Percentiles rank a stretch among this genome's conserved stretches.
Conservation (phyloP, 768 basidiomycete genomes). For the Neoboletus subvelutipes region DNA sequence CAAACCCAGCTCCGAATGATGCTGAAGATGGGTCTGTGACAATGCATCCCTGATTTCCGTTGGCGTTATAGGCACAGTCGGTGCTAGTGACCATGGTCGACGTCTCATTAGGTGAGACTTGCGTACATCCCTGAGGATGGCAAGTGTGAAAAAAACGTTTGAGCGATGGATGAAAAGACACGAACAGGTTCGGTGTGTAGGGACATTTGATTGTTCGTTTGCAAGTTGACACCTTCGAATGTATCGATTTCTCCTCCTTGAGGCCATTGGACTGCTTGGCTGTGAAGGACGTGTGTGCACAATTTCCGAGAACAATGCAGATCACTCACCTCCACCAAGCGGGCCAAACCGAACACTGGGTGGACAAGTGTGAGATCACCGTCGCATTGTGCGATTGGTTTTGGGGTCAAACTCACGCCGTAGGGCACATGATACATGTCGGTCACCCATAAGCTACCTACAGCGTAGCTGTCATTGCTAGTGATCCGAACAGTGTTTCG, state of each 20-base stretch:
- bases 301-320: not conserved
- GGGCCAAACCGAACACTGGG: constrained; percentile 71
- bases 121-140: constrained; percentile 47
- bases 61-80: constrained; percentile 57
- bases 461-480: constrained; percentile 50
- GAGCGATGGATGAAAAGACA: not conserved
- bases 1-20: constrained; percentile 69
- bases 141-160: not conserved
- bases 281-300: constrained; percentile 11
- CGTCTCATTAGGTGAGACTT: constrained; percentile 47
- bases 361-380: constrained; percentile 1
- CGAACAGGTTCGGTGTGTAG: constrained; percentile 63
- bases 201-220: constrained; percentile 65
- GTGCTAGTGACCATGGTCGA: constrained; percentile 55
- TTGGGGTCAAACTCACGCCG: constrained; percentile 43
- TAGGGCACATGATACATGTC: constrained; percentile 67
- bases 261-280: constrained; percentile 60
- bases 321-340: constrained; percentile 48
- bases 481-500: constrained; percentile 69
- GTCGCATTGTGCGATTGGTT: not conserved
- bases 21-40: constrained; percentile 51
- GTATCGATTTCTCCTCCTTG: constrained; percentile 74
- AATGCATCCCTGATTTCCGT: constrained; percentile 64
- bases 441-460: constrained; percentile 64
- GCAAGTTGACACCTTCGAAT: constrained; percentile 77